Percentiles rank a stretch among this genome's conserved stretches.
phyloP scores from a whole-genome alignment of 73 alveolate genomes.

The Durusdinium trenchii region DNA sequence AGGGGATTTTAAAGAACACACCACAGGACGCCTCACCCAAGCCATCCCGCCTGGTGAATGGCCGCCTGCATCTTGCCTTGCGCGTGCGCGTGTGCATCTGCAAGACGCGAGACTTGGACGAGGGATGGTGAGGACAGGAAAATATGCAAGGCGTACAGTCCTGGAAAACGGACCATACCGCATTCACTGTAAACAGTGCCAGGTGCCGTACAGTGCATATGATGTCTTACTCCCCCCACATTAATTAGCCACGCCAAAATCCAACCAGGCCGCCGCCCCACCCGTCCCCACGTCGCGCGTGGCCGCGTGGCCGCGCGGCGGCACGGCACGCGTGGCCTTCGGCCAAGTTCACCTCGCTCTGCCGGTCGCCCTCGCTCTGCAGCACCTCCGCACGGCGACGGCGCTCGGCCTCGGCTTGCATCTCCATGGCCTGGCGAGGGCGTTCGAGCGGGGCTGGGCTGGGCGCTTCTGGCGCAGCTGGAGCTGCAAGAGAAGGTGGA shows the following conservation, averaged over 20 bases:
- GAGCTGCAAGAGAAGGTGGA: background rate
- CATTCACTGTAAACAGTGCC: too few species aligned
- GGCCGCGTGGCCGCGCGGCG: too few species aligned
- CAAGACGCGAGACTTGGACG: too few species aligned
- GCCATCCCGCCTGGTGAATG: slow-evolving; percentile 78
- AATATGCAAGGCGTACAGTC: too few species aligned
- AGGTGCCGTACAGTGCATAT: too few species aligned
- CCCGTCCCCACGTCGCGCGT: background rate
- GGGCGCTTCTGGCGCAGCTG: background rate
- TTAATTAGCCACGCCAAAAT: background rate
- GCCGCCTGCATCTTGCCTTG: slow-evolving; percentile 89
- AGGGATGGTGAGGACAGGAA: too few species aligned
- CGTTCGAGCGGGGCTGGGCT: background rate
- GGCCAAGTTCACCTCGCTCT: slow-evolving; percentile 90
- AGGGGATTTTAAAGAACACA: too few species aligned
- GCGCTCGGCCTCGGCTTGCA: slow-evolving; percentile 94
- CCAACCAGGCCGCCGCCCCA: background rate
- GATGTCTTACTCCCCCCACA: background rate
- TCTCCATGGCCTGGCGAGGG: slow-evolving; percentile 81
- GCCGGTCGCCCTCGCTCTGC: slow-evolving; percentile 93
- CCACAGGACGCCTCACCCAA: too few species aligned
- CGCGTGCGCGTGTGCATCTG: too few species aligned
- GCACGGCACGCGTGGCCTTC: slow-evolving; percentile 3
- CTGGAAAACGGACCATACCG: too few species aligned
- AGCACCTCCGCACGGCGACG: slow-evolving; percentile 81